Base-by-base conservation (phyloP, 768 basidiomycete species). In the Tricholoma saponaceum region DNA sequence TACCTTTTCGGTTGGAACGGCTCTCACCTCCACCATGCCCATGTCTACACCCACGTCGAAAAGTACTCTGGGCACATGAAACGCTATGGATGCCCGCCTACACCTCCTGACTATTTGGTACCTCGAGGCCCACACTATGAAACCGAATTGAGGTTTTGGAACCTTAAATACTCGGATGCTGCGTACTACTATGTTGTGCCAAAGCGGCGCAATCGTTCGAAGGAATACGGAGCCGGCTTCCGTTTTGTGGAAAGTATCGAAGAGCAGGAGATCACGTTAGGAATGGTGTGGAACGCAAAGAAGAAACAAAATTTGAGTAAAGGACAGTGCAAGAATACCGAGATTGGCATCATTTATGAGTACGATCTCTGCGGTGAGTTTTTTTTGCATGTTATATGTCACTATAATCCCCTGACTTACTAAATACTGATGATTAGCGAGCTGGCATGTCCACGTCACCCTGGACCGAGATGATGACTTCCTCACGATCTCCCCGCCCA, bases 1-100 rank as follows among this genome's bases (percentile, higher is more conserved):
- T 62, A 54, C 51, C 50, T 62, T 26, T 62, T 60, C 30, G 61
- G 62, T 16, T 68, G 67, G 67, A 62, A 33, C 16, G 10, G 33
- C 3, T 23, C 39, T 25, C 23, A 32, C 13, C 25, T 25, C 16
- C 56, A 57, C 18, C 14, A 26, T 14, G 44, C 35, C 18, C 30
- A 26, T 8, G 51, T 44, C 9, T 52, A 57, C 25, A 52, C 51
- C 18, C 51, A 57, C 10, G 56, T 58, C n/a, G 41, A 46, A 18
- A 58, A 35, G 26, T n/a, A 58, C 33, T 44, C 22, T 22, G 53
- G 37, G 1, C 16, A 54, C 14, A 54, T 52, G 57, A 58, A 49
- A 16, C 37, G 44, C 10, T 58, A 53, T 20, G 57, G 52, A 14
- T 37, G 49, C 14, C n/a, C 43, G 2, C 18, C n/a, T 5, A 18